Evolutionary conservation across 176 grass and related monocot genomes (phyloP).

Genomic region (Bothriochloa decipiens): DNA sequence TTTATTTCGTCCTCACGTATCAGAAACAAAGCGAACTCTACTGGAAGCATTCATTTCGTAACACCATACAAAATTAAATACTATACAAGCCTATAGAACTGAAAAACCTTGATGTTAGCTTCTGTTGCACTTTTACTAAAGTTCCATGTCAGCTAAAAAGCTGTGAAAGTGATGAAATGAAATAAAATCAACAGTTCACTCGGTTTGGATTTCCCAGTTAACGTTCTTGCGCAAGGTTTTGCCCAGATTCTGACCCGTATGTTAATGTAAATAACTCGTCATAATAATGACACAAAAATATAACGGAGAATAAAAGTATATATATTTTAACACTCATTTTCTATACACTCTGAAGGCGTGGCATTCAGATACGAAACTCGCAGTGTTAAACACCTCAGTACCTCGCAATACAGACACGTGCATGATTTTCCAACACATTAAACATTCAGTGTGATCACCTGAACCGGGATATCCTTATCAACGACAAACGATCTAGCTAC

Average conservation of each 20-base stretch:
- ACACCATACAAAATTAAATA: too few species aligned
- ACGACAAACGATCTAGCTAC: conserved; percentile 66
- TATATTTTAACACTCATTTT: not conserved
- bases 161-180: too few species aligned
- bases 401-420: not conserved
- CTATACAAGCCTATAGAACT: too few species aligned
- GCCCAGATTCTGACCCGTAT: not conserved
- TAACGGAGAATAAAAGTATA: not conserved
- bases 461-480: conserved; percentile 66
- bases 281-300: not conserved
- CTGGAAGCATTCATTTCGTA: too few species aligned
- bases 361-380: not conserved
- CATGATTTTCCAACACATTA: conserved; percentile 15
- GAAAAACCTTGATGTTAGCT: too few species aligned
- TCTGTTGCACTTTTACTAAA: too few species aligned
- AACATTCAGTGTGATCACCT: conserved; percentile 55
- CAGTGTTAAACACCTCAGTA: not conserved
- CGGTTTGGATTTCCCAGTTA: not conserved
- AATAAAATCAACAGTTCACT: too few species aligned
- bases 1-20: too few species aligned
- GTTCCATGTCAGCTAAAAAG: too few species aligned
- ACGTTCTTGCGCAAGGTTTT: not conserved
- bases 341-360: not conserved
- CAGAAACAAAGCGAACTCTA: too few species aligned
- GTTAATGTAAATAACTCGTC: too few species aligned